Evolutionary conservation across 2,329 filamentous ascomycete species (phyloP).

Genomic region (Ceratocystis huliohia): DNA sequence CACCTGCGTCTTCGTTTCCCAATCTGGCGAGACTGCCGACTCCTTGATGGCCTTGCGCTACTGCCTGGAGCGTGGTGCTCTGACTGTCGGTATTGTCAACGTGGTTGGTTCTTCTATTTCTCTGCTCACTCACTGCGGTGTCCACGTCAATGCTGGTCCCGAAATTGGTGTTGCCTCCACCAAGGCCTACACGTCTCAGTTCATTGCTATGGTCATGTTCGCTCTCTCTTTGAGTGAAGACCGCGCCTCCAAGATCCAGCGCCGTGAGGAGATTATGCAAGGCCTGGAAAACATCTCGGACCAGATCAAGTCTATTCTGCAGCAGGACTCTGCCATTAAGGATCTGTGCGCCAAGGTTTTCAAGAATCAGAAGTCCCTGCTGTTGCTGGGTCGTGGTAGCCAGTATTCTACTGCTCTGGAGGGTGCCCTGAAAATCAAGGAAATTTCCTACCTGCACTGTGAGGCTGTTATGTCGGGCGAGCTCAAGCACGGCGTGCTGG

Average conservation of each 20-base stretch:
- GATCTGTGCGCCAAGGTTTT: slow-evolving; percentile 80
- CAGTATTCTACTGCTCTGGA: slow-evolving; percentile 96
- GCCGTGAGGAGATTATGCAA: slow-evolving; percentile 92
- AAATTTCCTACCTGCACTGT: slow-evolving; percentile 98
- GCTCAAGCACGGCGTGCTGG: slow-evolving; percentile 96
- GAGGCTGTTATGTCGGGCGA: slow-evolving; percentile 99
- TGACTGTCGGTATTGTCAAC: slow-evolving; percentile 98
- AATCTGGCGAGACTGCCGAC: slow-evolving; percentile 96
- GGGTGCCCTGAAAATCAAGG: slow-evolving; percentile 98
- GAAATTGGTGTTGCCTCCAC: slow-evolving; percentile 98
- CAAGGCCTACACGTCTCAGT: slow-evolving; percentile 98
- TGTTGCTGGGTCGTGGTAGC: slow-evolving; percentile 85
- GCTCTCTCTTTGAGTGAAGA: slow-evolving; percentile 92
- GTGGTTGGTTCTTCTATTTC: slow-evolving; percentile 98
- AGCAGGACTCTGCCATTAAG: slow-evolving; percentile 90
- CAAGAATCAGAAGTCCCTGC: slow-evolving; percentile 92
- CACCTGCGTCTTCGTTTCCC: slow-evolving; percentile 96
- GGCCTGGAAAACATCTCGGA: slow-evolving; percentile 75
- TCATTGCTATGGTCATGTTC: slow-evolving; percentile 99
- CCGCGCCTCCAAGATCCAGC: slow-evolving; percentile 81
- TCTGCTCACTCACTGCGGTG: slow-evolving; percentile 96
- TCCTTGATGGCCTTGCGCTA: slow-evolving; percentile 94
- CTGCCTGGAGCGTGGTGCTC: slow-evolving; percentile 90
- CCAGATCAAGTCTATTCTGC: slow-evolving; percentile 84
- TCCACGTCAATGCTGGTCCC: slow-evolving; percentile 96